Evolutionary conservation across 805 yeast genomes (phyloP), one percentile per base, ranked within the genome.

Genomic region (Millerozyma acaciae): DNA sequence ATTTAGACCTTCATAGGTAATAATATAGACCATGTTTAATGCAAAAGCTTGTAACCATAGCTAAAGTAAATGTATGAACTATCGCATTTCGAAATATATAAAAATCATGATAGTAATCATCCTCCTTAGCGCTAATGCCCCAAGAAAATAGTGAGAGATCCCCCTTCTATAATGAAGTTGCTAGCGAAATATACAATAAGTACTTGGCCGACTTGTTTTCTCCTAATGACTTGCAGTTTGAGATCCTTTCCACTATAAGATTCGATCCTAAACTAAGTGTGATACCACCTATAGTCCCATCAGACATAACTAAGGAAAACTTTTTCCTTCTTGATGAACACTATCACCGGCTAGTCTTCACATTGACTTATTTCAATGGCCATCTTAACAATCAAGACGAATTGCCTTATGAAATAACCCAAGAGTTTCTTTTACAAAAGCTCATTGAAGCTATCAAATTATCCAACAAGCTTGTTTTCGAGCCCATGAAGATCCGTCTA

Each of bases 1-100:
- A 52, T 89, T 90, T 62, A 80, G 79, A 51, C 98, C 97, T 1
- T 90, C 86, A 55, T 83, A 62, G 33, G 8, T 25, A 3, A 22
- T 22, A 22, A 22, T 3, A 12, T 8, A 9, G 25, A 4, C n/a
- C 13, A 22, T 5, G n/a, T 22, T 6, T 12, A 12, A 12, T 12
- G 13, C 13, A 22, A 22, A 6, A 22, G 6, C n/a, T 22, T 22
- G 25, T 22, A 22, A 22, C n/a, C 13, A 22, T 22, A 13, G 25
- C 13, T n/a, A n/a, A n/a, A n/a, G n/a, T n/a, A n/a, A 23, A 16
- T 16, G 13, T 24, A 12, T 24, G 13, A 8, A n/a, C n/a, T n/a
- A n/a, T n/a, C n/a, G n/a, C n/a, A n/a, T n/a, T n/a, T n/a, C n/a
- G n/a, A n/a, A n/a, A n/a, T n/a, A n/a, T n/a, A n/a, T n/a, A n/a